Evolutionary conservation across 192 early-diverging fungal species (phyloP), one percentile per base, ranked within the genome.

Genomic region (Phlyctochytrium bullatum): DNA sequence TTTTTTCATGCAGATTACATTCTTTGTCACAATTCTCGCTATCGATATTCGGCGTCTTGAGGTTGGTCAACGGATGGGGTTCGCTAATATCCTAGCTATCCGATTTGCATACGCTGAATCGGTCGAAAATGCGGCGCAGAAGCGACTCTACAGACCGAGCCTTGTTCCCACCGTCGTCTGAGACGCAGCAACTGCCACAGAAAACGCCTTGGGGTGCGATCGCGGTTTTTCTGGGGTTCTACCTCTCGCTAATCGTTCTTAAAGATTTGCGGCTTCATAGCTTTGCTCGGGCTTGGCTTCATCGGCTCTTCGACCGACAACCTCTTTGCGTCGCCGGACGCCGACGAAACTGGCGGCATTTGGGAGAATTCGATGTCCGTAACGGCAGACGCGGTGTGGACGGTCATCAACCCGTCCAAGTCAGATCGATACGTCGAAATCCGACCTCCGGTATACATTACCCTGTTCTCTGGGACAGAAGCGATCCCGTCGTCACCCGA

Each of bases 21-120:
- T 93, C 67, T 91, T 91, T 58, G 80, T 86, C 32, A 86, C 89
- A 0, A 86, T 90, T 34, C 73, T 93, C n/a, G 88, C 91, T 0
- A 89, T 93, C 58, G 90, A 93, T 83, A 87, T 93, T 58, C 83
- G 87, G n/a, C 81, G 90, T 31, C 72, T 90, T 25, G 89, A 93
- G 82, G 83, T 90, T 31, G 3, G 24, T 72, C 52, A 33, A 57
- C 28, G 59, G 25, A 17, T 2, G 28, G 65, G 6, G 30, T 67
- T 64, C 36, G 16, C 12, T 0, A 51, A 36, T 68, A 23, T 40
- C 17, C 2, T 51, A 80, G 77, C 54, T 80, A 23, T 75, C 77
- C 10, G 79, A 80, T 52, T 59, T 80, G 58, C 76, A 79, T 57
- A 75, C 71, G 34, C 51, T 80, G 2, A 51, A 66, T 17, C 47